Percentiles rank a stretch among this genome's conserved stretches.
Evolutionary conservation across 306 rosid genomes (phyloP).

Genomic region (Castanea sativa): DNA sequence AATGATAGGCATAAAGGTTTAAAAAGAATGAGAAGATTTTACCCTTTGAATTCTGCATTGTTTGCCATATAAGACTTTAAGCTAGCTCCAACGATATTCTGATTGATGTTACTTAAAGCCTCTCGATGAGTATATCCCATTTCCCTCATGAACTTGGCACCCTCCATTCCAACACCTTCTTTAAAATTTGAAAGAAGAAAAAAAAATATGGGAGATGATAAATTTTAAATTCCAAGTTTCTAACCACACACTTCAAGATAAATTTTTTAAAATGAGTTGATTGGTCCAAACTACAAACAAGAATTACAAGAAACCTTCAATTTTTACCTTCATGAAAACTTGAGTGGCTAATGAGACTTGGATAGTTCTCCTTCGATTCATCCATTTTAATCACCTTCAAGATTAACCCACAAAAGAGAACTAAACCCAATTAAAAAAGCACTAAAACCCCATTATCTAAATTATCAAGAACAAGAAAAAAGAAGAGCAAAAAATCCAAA

Average conservation of each 20-base stretch:
- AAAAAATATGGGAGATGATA: background rate
- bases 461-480: background rate
- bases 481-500: slow-evolving; percentile 10
- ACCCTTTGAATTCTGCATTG: slow-evolving; percentile 17
- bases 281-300: background rate
- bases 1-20: background rate
- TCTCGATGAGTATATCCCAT: slow-evolving; percentile 36
- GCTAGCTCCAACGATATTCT: slow-evolving; percentile 32
- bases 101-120: slow-evolving; percentile 43
- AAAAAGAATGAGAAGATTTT: background rate
- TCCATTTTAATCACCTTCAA: slow-evolving; percentile 34
- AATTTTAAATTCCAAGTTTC: background rate
- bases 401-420: background rate
- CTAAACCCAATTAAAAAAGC: background rate
- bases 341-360: slow-evolving; percentile 21
- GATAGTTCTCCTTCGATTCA: slow-evolving; percentile 36
- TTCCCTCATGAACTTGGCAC: slow-evolving; percentile 31
- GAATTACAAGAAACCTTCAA: background rate
- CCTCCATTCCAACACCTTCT: slow-evolving; percentile 44
- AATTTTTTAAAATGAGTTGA: background rate
- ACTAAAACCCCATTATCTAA: slow-evolving; percentile 16
- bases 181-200: slow-evolving; percentile 8
- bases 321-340: slow-evolving; percentile 31
- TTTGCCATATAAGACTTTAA: slow-evolving; percentile 14
- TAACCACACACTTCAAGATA: background rate